phyloP scores from a whole-genome alignment of 1,284 basidiomycete genomes.

The Boletus semigastroideus region DNA sequence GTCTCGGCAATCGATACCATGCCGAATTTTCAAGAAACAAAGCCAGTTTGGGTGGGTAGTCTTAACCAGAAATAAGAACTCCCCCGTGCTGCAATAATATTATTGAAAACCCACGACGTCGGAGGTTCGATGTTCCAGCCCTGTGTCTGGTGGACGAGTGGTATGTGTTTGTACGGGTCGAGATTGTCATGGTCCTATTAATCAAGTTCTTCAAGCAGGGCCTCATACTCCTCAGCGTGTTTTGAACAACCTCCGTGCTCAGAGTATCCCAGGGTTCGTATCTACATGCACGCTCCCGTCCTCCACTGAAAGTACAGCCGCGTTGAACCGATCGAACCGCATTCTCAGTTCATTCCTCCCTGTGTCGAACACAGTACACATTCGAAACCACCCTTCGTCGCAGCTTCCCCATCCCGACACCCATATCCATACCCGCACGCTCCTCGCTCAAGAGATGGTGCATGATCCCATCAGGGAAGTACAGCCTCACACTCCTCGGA shows the following conservation, averaged over 20 bases:
- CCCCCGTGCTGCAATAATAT: no score
- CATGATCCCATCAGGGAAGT: conserved; percentile 29
- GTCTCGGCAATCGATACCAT: no score
- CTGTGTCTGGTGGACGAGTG: no score
- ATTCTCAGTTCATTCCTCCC: not conserved
- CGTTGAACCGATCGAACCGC: not conserved
- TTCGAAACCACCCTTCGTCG: conserved; percentile 10
- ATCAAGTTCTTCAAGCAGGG: conserved; percentile 20
- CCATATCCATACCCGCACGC: not conserved
- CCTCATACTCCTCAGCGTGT: conserved; percentile 19
- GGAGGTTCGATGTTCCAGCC: no score
- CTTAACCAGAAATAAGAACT: no score
- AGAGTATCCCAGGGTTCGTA: not conserved
- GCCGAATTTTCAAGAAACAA: no score
- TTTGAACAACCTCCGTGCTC: conserved; percentile 20
- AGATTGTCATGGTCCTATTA: no score
- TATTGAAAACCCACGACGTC: no score
- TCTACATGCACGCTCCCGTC: not conserved
- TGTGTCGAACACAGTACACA: conserved; percentile 8
- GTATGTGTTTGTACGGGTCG: no score
- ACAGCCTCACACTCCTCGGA: conserved; percentile 24
- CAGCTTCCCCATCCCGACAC: conserved; percentile 20
- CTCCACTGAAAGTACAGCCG: conserved; percentile 13
- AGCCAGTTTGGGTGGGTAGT: no score
- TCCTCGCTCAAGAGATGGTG: conserved; percentile 31